Evolutionary conservation across 1,284 basidiomycete species (phyloP), one percentile per base, ranked within the genome.

Genomic region (Trichosporon faecale): DNA sequence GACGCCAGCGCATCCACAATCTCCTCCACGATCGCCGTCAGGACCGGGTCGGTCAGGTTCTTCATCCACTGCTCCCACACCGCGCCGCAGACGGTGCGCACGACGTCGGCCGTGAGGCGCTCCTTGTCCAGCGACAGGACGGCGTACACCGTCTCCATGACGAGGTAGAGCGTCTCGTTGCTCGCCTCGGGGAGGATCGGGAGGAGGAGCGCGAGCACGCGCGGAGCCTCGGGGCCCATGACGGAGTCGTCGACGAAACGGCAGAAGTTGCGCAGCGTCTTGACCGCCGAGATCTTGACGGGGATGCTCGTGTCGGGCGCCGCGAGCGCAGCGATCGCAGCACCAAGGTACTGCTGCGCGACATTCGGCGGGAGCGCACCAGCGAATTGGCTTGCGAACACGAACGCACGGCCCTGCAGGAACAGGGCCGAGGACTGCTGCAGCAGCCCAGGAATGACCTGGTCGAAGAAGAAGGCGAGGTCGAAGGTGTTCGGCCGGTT

Each of bases 281-380:
- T 92, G 40, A 98, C 91, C 16, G 95, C 95, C 3, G 93, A 96
- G 3, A 98, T 86, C 83, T 97, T 98, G 78, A 98, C 91, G 0
- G 94, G 91, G 18, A 94, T 87, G 18, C 89, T 87, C 0, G 91
- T 89, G 29, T 88, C 87, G 23, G 80, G 78, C 0, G 89, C 87
- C 78, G 94, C 92, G n/a, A 98, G 87, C 1, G 93, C 93, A 55
- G 90, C 88, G 33, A 96, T 87, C 0, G 95, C 92, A 6, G 93
- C 92, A 25, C 91, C 88, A 37, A 99, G 86, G 79, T 98, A 98
- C 78, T 94, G 92, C 1, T 88, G 88, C 1, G 91, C 89, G 55
- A 94, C 85, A 67, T 89, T 86, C 1, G 86, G 76, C 0, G 93
- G 91, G 8, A 98, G 85, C 3, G 90, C 83, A 70, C 89, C 88